Evolutionary conservation across 495 filamentous ascomycete species (phyloP).

Genomic region (Talaromyces trachyspermus): DNA sequence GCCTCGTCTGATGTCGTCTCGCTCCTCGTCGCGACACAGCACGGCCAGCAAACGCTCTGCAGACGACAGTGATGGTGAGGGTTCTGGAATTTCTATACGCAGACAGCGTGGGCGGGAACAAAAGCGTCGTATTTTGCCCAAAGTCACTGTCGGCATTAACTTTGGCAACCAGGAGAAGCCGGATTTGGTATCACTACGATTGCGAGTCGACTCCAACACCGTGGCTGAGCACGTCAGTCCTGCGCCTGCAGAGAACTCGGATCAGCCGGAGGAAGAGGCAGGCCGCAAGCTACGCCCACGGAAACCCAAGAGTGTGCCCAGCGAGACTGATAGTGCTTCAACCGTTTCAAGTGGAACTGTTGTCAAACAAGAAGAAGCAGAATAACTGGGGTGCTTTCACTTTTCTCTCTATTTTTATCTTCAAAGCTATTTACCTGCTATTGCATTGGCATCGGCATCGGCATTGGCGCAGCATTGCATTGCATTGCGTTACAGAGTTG

Average conservation of each 20-base stretch:
- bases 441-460: background rate
- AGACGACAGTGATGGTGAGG: conserved; percentile 36
- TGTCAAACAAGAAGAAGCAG: background rate
- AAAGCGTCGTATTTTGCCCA: conserved; percentile 33
- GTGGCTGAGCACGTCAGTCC: conserved; percentile 9
- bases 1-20: conserved; percentile 28
- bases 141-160: conserved; percentile 41
- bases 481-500: conserved; percentile 1
- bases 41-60: conserved; percentile 44
- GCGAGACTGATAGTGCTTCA: background rate
- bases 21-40: conserved; percentile 39
- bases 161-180: conserved; percentile 35
- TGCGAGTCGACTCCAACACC: conserved; percentile 29
- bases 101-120: conserved; percentile 22
- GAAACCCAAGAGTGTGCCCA: background rate
- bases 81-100: conserved; percentile 26
- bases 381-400: background rate
- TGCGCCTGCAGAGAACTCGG: background rate
- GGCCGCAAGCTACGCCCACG: conserved; percentile 7
- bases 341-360: background rate
- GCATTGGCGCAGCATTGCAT: too few relatives aligned
- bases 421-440: background rate
- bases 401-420: background rate
- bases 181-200: conserved; percentile 37
- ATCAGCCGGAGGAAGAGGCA: background rate